Conservation (phyloP, 768 basidiomycete genomes). For the Panaeolus papilionaceus region DNA sequence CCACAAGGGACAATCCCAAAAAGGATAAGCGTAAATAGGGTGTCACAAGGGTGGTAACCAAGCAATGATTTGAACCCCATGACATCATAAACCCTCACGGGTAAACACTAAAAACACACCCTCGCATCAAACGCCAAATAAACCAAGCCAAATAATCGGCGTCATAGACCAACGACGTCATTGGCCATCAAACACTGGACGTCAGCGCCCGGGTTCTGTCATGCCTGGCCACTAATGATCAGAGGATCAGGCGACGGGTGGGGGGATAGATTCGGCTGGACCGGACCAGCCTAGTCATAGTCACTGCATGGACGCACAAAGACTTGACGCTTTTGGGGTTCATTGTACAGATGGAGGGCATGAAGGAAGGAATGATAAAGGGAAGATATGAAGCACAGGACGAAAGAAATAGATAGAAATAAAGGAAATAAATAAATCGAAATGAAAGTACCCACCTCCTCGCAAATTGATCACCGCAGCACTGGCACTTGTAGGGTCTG, state of each 20-base stretch:
- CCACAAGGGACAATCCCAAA: background rate
- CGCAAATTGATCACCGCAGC: conserved; percentile 91
- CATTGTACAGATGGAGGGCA: background rate
- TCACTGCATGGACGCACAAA: background rate
- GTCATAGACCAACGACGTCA: conserved; percentile 3
- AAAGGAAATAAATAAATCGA: background rate
- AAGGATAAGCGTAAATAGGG: background rate
- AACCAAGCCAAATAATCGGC: background rate
- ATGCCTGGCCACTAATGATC: conserved; percentile 6
- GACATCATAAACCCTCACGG: background rate
- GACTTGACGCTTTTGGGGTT: background rate
- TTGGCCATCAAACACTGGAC: background rate
- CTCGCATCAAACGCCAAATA: conserved; percentile 12
- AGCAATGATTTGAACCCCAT: background rate
- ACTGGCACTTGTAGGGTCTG: conserved; percentile 87
- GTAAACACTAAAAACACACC: conserved; percentile 12
- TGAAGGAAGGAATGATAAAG: background rate
- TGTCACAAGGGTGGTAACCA: conserved; percentile 1
- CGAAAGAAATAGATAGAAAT: conserved; percentile 5
- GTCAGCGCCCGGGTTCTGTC: conserved; percentile 12
- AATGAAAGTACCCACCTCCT: conserved; percentile 57
- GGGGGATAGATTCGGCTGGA: background rate
- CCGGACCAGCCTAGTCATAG: background rate
- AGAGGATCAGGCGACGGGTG: conserved; percentile 1
- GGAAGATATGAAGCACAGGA: conserved; percentile 4